A percentile compares a stretch with the other conserved stretches of the same genome.
phyloP scores from a whole-genome alignment of 2,329 filamentous ascomycete genomes.

The Periconia sp. region DNA sequence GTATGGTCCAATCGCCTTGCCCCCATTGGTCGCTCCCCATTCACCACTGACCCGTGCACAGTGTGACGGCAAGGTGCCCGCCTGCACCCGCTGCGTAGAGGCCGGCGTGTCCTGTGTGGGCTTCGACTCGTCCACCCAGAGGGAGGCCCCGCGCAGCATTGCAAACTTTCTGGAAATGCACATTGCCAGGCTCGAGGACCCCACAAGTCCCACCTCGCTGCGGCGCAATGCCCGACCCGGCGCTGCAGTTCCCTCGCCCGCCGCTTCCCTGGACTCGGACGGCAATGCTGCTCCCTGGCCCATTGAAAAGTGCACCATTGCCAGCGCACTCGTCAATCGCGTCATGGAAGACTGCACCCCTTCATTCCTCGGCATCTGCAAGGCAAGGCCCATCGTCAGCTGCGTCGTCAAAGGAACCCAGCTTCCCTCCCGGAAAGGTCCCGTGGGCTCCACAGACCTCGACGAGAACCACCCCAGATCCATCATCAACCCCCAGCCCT shows the following conservation, averaged over 20 bases:
- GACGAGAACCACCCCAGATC: constrained; percentile 44
- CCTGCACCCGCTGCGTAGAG: constrained; percentile 41
- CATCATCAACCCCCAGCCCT: constrained; percentile 43
- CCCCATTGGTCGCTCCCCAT: constrained; percentile 9
- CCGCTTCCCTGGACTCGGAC: constrained; percentile 31
- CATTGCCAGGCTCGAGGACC: constrained; percentile 34
- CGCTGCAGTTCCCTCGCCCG: constrained; percentile 31
- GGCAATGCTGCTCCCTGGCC: constrained; percentile 15
- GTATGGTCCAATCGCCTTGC: constrained; percentile 23
- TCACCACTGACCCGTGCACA: constrained; percentile 26
- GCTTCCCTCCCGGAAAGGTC: constrained; percentile 41
- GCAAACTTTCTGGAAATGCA: constrained; percentile 41
- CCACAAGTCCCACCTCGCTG: constrained; percentile 20
- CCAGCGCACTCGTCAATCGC: constrained; percentile 39
- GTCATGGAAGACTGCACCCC: constrained; percentile 45
- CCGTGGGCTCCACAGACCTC: constrained; percentile 41
- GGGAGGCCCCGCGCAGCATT: constrained; percentile 39
- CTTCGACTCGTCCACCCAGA: constrained; percentile 42
- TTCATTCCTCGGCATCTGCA: constrained; percentile 42
- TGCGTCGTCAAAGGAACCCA: constrained; percentile 44
- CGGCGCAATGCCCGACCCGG: constrained; percentile 19
- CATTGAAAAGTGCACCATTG: constrained; percentile 34
- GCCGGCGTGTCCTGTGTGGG: constrained; percentile 40
- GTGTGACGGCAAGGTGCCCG: constrained; percentile 45
- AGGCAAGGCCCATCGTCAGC: constrained; percentile 36